Conservation (phyloP, 225 moss, liverwort and hornwort species). For the Sphagnum contortum region DNA sequence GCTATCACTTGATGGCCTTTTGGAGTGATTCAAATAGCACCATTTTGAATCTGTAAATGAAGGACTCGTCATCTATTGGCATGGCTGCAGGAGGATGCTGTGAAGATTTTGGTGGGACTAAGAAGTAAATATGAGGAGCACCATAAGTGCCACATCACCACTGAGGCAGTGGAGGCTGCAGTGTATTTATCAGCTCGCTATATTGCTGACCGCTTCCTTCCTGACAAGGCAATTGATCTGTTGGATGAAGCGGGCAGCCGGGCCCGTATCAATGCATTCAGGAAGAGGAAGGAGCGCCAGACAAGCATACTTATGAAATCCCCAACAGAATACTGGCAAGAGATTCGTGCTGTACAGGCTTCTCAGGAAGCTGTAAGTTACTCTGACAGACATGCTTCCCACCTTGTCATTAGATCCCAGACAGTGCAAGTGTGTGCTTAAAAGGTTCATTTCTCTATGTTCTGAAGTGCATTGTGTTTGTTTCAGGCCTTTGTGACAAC, state of each 20-base stretch:
- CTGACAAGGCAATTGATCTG: slow-evolving; percentile 96
- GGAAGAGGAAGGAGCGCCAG: slow-evolving; percentile 70
- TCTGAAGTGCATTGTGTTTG: background rate
- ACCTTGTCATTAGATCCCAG: too few relatives aligned
- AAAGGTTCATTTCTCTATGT: too few relatives aligned
- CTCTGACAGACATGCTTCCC: background rate
- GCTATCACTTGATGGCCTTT: too few relatives aligned
- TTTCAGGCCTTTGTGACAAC: slow-evolving; percentile 41
- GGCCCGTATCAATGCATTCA: slow-evolving; percentile 74
- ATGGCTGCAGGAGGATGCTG: slow-evolving; percentile 66
- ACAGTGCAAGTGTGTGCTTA: too few relatives aligned
- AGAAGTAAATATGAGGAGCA: slow-evolving; percentile 90
- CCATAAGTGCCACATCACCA: slow-evolving; percentile 83
- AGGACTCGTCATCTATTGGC: background rate
- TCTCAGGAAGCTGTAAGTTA: slow-evolving; percentile 72
- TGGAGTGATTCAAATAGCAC: too few relatives aligned
- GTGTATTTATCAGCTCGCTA: slow-evolving; percentile 77
- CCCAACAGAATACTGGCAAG: slow-evolving; percentile 84
- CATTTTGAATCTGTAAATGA: too few relatives aligned
- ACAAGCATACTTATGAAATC: slow-evolving; percentile 75
- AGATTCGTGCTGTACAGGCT: slow-evolving; percentile 82
- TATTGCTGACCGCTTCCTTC: slow-evolving; percentile 89
- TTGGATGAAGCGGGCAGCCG: slow-evolving; percentile 97
- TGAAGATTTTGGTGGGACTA: slow-evolving; percentile 73
- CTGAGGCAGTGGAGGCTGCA: slow-evolving; percentile 87